Percentiles rank a stretch among this genome's conserved stretches.
Conservation (phyloP, 2,329 filamentous ascomycete genomes). For the Venturia aucupariae region DNA sequence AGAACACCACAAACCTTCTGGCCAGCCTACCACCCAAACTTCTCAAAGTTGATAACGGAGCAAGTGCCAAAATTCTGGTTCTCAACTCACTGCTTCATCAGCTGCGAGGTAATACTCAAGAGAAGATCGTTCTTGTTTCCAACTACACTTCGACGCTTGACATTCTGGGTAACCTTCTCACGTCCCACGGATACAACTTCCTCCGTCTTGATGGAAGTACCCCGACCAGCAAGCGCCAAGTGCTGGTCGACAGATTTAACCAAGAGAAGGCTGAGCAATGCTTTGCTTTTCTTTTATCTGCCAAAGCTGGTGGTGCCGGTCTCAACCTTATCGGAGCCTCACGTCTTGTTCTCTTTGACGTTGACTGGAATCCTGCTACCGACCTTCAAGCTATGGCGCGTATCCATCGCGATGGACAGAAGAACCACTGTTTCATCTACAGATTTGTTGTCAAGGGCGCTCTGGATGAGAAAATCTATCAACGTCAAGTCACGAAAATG, state of each 20-base stretch:
- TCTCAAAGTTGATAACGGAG: conserved; percentile 43
- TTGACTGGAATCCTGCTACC: conserved; percentile 68
- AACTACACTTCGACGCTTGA: conserved; percentile 67
- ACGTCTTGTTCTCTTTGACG: conserved; percentile 60
- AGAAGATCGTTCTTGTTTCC: conserved; percentile 67
- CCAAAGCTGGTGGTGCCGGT: conserved; percentile 61
- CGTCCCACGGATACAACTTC: conserved; percentile 50
- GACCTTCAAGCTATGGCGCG: conserved; percentile 68
- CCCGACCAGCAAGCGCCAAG: conserved; percentile 54
- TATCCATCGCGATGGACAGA: conserved; percentile 64
- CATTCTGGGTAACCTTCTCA: conserved; percentile 53
- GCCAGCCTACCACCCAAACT: conserved; percentile 47
- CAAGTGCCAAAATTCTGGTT: conserved; percentile 58
- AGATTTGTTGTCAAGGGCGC: conserved; percentile 58
- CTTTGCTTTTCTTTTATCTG: conserved; percentile 64
- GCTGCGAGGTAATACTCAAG: conserved; percentile 46
- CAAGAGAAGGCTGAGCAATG: conserved; percentile 43
- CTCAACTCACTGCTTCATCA: conserved; percentile 56
- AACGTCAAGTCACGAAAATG: conserved; percentile 62
- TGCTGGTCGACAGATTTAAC: conserved; percentile 63
- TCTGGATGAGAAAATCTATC: conserved; percentile 67
- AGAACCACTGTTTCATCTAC: conserved; percentile 58
- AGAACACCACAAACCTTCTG: conserved; percentile 35
- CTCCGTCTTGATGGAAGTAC: conserved; percentile 63
- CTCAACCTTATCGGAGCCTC: conserved; percentile 64